Evolutionary conservation across 2,329 filamentous ascomycete genomes (phyloP).

Genomic region (Colletotrichum costaricense): DNA sequence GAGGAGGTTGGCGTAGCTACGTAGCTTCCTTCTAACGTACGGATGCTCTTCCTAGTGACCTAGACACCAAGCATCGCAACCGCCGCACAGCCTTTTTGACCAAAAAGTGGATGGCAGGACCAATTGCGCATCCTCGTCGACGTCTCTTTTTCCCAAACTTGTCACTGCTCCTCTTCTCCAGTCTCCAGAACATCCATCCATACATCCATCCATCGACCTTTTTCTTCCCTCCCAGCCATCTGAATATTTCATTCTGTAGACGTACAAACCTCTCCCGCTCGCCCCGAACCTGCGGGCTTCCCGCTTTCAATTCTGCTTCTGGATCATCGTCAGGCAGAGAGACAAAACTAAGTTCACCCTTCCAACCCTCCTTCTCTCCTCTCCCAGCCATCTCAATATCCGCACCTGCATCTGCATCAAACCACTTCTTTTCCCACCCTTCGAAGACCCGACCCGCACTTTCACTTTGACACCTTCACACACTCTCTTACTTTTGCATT

Average conservation of each 20-base stretch:
- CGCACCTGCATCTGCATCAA: slow-evolving; percentile 20
- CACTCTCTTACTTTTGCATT: slow-evolving; percentile 15
- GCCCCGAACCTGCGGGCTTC: slow-evolving; percentile 21
- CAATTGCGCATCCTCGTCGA: slow-evolving; percentile 28
- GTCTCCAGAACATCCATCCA: slow-evolving; percentile 12
- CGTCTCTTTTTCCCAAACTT: not conserved
- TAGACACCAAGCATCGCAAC: not conserved
- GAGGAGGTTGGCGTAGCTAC: slow-evolving; percentile 37
- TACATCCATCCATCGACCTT: slow-evolving; percentile 25
- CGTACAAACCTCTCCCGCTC: slow-evolving; percentile 24
- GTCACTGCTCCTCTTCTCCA: not conserved
- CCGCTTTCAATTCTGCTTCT: slow-evolving; percentile 22
- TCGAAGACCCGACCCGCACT: slow-evolving; percentile 19
- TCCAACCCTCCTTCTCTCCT: slow-evolving; percentile 3
- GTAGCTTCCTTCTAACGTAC: slow-evolving; percentile 24
- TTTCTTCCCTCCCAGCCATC: slow-evolving; percentile 37
- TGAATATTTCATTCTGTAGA: slow-evolving; percentile 36
- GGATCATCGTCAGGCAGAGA: slow-evolving; percentile 35
- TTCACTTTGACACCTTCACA: slow-evolving; percentile 12
- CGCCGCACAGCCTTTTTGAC: not conserved
- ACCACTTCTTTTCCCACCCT: slow-evolving; percentile 23
- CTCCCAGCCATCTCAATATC: slow-evolving; percentile 37
- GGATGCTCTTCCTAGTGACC: not conserved
- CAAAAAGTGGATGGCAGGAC: slow-evolving; percentile 37
- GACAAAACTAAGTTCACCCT: slow-evolving; percentile 35